These are phyloP conservation scores for Pythium utonaiense DNA, from an alignment of 352 stramenopile genomes.

Conservation along the genomic window DNA sequence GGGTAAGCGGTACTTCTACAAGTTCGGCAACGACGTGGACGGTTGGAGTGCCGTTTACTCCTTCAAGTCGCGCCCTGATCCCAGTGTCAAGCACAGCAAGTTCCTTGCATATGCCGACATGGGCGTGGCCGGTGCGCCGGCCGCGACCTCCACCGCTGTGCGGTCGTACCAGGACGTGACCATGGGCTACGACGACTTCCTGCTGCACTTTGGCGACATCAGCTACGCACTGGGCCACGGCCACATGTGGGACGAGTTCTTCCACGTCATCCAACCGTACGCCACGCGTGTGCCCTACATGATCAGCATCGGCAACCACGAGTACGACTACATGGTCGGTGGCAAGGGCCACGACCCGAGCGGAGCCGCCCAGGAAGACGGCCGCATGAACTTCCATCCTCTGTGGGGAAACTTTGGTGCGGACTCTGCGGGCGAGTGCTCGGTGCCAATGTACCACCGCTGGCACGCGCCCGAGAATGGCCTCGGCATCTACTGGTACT, in stretches of 20 bases:
- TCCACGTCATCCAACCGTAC: slow-evolving; percentile 65
- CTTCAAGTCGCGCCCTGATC: slow-evolving; percentile 20
- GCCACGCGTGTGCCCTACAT: slow-evolving; percentile 62
- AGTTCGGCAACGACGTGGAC: slow-evolving; percentile 21
- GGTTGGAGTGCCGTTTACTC: slow-evolving; percentile 6
- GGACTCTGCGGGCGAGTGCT: slow-evolving; percentile 64
- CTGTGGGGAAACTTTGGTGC: slow-evolving; percentile 21
- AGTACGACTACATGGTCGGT: slow-evolving; percentile 31
- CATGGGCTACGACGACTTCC: slow-evolving; percentile 27
- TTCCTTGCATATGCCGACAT: no score
- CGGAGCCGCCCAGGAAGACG: neutral
- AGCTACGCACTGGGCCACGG: slow-evolving; percentile 56
- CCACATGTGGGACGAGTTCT: slow-evolving; percentile 74
- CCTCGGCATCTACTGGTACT: slow-evolving; percentile 29
- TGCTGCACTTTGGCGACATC: slow-evolving; percentile 74
- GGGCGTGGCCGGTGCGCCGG: slow-evolving; percentile 27
- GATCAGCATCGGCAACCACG: slow-evolving; percentile 36
- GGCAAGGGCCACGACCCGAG: neutral
- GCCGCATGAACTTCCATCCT: slow-evolving; percentile 26
- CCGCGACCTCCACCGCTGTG: slow-evolving; percentile 11
- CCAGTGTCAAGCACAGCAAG: slow-evolving; percentile 18
- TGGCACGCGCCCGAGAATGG: slow-evolving; percentile 47
- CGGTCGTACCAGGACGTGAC: slow-evolving; percentile 15
- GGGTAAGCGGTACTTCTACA: slow-evolving; percentile 29
- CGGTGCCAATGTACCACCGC: slow-evolving; percentile 46